Percentiles rank a stretch among this genome's conserved stretches.
phyloP scores from a whole-genome alignment of 2,329 filamentous ascomycete genomes.

The Venturia effusa region DNA sequence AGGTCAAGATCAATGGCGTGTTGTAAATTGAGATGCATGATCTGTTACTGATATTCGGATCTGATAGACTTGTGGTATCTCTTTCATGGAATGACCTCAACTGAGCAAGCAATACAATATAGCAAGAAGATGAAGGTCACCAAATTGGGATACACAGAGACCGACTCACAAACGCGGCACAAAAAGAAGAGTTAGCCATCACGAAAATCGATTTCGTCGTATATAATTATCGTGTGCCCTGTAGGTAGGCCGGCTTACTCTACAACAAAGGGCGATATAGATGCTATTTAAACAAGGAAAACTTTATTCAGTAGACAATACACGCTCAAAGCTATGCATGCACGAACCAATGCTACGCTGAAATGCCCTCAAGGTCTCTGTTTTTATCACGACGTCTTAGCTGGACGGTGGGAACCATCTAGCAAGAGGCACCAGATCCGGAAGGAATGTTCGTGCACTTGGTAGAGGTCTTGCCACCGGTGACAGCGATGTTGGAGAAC shows the following conservation, averaged over 20 bases:
- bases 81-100: no score
- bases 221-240: neutral
- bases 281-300: neutral
- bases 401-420: neutral
- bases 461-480: constrained; percentile 35
- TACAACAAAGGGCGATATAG: neutral
- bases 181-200: neutral
- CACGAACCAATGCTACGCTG: neutral
- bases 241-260: neutral
- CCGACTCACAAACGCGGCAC: no score
- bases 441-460: constrained; percentile 5
- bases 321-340: neutral
- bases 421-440: neutral
- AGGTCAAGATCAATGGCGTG: no score
- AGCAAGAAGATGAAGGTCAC: no score
- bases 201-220: neutral
- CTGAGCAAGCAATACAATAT: no score
- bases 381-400: neutral
- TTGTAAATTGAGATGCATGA: no score
- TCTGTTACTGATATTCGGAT: no score
- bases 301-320: neutral
- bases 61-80: no score
- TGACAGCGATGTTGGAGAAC: constrained; percentile 38
- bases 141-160: no score
- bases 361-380: neutral